These are phyloP conservation scores for Panaeolus papilionaceus DNA, from an alignment of 768 basidiomycete species.

Conservation along the genomic window DNA sequence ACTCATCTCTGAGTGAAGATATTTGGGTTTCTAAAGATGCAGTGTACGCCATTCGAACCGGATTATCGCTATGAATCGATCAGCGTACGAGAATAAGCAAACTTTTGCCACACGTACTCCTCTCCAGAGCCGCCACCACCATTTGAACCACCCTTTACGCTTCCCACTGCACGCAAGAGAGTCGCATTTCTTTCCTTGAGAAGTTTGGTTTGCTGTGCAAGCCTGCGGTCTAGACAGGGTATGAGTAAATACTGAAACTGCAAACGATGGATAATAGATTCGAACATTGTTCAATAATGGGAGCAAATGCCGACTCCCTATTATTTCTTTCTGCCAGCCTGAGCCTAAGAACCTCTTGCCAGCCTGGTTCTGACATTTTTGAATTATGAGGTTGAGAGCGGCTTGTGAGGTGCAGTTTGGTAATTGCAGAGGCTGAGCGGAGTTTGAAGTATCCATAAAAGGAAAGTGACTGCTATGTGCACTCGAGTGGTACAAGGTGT, in stretches of 20 bases:
- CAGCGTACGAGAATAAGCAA: conserved; percentile 22
- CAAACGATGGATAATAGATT: conserved; percentile 26
- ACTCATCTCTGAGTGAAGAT: conserved; percentile 88
- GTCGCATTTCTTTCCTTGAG: conserved; percentile 93
- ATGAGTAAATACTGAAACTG: conserved; percentile 21
- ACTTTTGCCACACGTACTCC: conserved; percentile 58
- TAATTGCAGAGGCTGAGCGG: conserved; percentile 32
- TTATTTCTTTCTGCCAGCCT: conserved; percentile 86
- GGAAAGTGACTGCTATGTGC: conserved; percentile 28
- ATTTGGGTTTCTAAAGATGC: conserved; percentile 94
- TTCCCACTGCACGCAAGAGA: conserved; percentile 82
- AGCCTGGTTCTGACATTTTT: conserved; percentile 79
- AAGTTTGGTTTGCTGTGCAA: conserved; percentile 91
- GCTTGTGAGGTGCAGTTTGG: conserved; percentile 7
- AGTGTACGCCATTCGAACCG: conserved; percentile 88
- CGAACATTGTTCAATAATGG: conserved; percentile 93
- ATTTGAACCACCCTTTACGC: conserved; percentile 67
- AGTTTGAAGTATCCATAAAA: conserved; percentile 47
- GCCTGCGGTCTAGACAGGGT: conserved; percentile 72
- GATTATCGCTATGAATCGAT: conserved; percentile 59
- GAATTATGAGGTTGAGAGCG: conserved; percentile 21
- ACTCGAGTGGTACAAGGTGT: conserved; percentile 17
- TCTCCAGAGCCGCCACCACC: conserved; percentile 70
- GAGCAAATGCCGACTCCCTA: conserved; percentile 79
- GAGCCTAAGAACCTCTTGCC: conserved; percentile 83